Percentiles rank a stretch among this genome's conserved stretches.
Conservation (phyloP, 352 stramenopile species). For the Pythium dissimile region DNA sequence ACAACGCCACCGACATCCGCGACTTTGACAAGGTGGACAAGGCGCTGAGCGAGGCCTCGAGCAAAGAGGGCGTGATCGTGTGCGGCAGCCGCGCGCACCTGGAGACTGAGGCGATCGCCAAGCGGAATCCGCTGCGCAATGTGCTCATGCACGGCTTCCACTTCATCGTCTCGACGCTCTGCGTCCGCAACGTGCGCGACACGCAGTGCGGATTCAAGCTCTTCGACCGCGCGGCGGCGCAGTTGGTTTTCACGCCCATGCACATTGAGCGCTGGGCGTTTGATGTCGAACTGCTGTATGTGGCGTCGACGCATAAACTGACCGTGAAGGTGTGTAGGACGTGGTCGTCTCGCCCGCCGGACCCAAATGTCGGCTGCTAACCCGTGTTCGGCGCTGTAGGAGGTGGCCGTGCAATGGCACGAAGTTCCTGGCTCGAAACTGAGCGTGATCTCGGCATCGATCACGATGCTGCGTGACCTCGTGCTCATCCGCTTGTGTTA, state of each 20-base stretch:
- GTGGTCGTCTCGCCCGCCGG: too few species aligned
- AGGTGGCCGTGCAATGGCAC: constrained; percentile 90
- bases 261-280: constrained; percentile 95
- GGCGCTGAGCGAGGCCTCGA: constrained; percentile 36
- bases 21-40: constrained; percentile 82
- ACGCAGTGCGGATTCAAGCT: constrained; percentile 96
- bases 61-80: constrained; percentile 60
- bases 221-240: constrained; percentile 83
- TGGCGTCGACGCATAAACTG: constrained; percentile 60
- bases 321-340: constrained; percentile 58
- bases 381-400: constrained; percentile 38
- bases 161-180: constrained; percentile 86
- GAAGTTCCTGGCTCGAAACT: constrained; percentile 91
- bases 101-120: constrained; percentile 80
- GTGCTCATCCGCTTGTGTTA: constrained; percentile 90
- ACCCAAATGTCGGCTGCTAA: too few species aligned
- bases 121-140: constrained; percentile 84
- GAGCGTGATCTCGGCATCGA: constrained; percentile 81
- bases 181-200: constrained; percentile 84
- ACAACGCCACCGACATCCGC: constrained; percentile 91
- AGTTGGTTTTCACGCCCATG: constrained; percentile 86
- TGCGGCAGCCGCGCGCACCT: constrained; percentile 90
- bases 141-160: constrained; percentile 93
- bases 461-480: constrained; percentile 93
- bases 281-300: constrained; percentile 92